Percentiles rank a stretch among this genome's conserved stretches.
Conservation (phyloP, 768 basidiomycete genomes). For the Leccinum variicolor region DNA sequence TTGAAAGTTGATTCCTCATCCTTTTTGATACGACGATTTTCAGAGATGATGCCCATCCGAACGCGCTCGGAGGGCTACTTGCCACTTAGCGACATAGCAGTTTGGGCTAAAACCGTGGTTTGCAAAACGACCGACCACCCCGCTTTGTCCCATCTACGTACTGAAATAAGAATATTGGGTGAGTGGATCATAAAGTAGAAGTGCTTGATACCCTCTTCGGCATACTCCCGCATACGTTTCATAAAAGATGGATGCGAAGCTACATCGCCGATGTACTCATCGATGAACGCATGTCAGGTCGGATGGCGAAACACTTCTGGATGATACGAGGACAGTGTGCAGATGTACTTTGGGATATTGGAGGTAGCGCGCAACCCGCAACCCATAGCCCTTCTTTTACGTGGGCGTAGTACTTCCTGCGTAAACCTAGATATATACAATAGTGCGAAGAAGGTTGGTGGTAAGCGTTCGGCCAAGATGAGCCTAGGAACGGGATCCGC, state of each 20-base stretch:
- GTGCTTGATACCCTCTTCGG: slow-evolving; percentile 87
- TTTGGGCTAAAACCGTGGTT: slow-evolving; percentile 99
- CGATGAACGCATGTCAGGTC: slow-evolving; percentile 67
- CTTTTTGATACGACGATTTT: slow-evolving; percentile 72
- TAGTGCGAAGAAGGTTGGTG: not conserved
- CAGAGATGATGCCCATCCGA: slow-evolving; percentile 98
- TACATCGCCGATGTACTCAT: slow-evolving; percentile 97
- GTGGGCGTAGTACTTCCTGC: slow-evolving; percentile 74
- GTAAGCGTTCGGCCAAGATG: not conserved
- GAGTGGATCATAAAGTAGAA: slow-evolving; percentile 96
- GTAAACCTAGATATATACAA: slow-evolving; percentile 73
- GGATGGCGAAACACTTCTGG: slow-evolving; percentile 3
- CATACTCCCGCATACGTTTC: slow-evolving; percentile 94
- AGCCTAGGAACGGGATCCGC: not conserved
- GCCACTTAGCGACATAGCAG: slow-evolving; percentile 98
- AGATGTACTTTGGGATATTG: slow-evolving; percentile 60
- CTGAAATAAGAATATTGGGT: slow-evolving; percentile 35
- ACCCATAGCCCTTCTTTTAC: slow-evolving; percentile 98
- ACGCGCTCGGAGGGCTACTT: slow-evolving; percentile 80
- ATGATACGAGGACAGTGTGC: not conserved
- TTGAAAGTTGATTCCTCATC: slow-evolving; percentile 96
- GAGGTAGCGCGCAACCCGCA: slow-evolving; percentile 78
- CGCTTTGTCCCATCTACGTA: slow-evolving; percentile 98
- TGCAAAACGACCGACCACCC: slow-evolving; percentile 91
- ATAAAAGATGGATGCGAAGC: slow-evolving; percentile 83